These are phyloP conservation scores for Trichomonascaceae sp. DNA, from an alignment of 1,139 yeast genomes.

Conservation along the genomic window DNA sequence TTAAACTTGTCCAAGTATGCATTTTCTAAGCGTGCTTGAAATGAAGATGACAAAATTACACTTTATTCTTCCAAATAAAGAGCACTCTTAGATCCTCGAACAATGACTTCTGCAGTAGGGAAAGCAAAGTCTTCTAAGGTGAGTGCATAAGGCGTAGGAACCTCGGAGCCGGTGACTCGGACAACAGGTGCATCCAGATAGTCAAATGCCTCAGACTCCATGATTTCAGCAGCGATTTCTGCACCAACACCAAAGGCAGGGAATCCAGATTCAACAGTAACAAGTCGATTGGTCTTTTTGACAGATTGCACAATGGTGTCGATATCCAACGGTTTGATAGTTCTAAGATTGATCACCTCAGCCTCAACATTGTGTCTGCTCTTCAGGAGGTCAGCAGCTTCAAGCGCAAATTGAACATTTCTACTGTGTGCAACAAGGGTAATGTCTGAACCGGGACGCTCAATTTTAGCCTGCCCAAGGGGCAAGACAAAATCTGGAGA, in stretches of 20 bases:
- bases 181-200: conserved; percentile 98
- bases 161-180: conserved; percentile 99
- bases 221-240: conserved; percentile 93
- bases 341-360: conserved; percentile 92
- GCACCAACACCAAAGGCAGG: conserved; percentile 99
- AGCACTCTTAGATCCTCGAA: conserved; percentile 87
- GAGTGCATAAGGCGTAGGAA: conserved; percentile 97
- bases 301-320: conserved; percentile 80
- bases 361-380: conserved; percentile 83
- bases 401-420: conserved; percentile 76
- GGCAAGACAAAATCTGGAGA: conserved; percentile 88
- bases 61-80: conserved; percentile 53
- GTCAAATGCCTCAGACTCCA: conserved; percentile 98
- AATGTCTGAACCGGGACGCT: conserved; percentile 85
- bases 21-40: conserved; percentile 7
- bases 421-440: conserved; percentile 89
- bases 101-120: conserved; percentile 91
- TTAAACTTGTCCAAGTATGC: conserved; percentile 2
- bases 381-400: conserved; percentile 84
- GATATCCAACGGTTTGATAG: conserved; percentile 93
- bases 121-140: conserved; percentile 97
- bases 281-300: conserved; percentile 94
- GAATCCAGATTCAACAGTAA: conserved; percentile 96
- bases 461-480: conserved; percentile 93
- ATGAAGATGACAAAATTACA: conserved; percentile 3